A percentile compares a stretch with the other conserved stretches of the same genome.
These are phyloP conservation scores for Melaleuca quinquenervia DNA, from an alignment of 345 rosid genomes.

Conservation along the genomic window DNA sequence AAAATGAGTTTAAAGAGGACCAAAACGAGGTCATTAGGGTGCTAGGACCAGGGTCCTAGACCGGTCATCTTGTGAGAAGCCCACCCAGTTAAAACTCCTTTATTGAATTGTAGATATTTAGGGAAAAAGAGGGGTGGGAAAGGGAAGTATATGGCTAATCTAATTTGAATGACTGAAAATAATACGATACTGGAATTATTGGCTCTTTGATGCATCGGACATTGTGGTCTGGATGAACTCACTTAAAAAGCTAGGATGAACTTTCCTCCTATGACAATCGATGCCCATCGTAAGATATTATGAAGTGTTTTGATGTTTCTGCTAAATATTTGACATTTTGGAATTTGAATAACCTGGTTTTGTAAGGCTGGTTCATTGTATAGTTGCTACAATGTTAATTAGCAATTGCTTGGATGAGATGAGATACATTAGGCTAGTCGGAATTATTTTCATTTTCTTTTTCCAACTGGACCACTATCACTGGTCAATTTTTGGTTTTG, in stretches of 20 bases:
- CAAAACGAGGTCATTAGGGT: not conserved
- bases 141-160: not conserved
- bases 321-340: not conserved
- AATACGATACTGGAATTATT: not conserved
- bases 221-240: not conserved
- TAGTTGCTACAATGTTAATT: not conserved
- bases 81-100: not conserved
- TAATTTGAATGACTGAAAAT: not conserved
- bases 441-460: not conserved
- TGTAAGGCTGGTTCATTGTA: not conserved
- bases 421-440: not conserved
- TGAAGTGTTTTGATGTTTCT: not conserved
- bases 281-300: not conserved
- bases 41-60: not conserved
- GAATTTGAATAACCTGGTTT: not conserved
- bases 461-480: not conserved
- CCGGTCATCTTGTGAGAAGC: not conserved
- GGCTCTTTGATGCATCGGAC: not conserved
- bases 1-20: not conserved
- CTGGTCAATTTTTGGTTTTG: not conserved
- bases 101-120: not conserved
- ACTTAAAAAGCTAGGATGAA: not conserved
- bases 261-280: not conserved
- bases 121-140: not conserved
- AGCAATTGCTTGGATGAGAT: not conserved